phyloP scores from a whole-genome alignment of 1,139 yeast genomes.

The Geotrichum cucujoidarum region DNA sequence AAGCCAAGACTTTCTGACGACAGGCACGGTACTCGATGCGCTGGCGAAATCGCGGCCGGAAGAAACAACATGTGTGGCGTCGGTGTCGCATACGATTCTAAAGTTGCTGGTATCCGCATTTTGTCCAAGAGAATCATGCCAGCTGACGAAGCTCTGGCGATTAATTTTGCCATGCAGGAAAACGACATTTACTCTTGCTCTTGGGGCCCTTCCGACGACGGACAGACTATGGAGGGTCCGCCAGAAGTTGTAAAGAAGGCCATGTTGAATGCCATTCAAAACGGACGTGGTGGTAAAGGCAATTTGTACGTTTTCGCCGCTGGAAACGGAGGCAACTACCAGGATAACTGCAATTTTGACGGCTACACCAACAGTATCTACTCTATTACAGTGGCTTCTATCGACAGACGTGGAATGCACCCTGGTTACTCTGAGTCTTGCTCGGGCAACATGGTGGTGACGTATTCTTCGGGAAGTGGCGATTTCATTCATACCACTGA shows the following conservation, averaged over 20 bases:
- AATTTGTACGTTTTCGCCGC: constrained; percentile 91
- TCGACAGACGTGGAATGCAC: constrained; percentile 78
- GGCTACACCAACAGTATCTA: constrained; percentile 96
- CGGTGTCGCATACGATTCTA: constrained; percentile 85
- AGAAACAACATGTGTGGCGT: constrained; percentile 82
- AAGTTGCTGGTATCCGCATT: constrained; percentile 87
- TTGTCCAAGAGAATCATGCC: constrained; percentile 73
- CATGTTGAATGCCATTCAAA: constrained; percentile 72
- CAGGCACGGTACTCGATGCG: constrained; percentile 96
- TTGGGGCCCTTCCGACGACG: constrained; percentile 98
- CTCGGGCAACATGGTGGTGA: constrained; percentile 92
- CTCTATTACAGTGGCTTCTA: constrained; percentile 92
- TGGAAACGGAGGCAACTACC: constrained; percentile 83
- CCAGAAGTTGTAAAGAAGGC: constrained; percentile 74
- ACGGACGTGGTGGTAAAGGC: constrained; percentile 80
- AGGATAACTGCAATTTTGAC: constrained; percentile 93
- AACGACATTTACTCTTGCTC: constrained; percentile 95
- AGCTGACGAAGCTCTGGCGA: constrained; percentile 87
- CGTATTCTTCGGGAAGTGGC: constrained; percentile 87
- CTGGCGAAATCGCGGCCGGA: constrained; percentile 92
- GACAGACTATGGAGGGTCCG: constrained; percentile 80
- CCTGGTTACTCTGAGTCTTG: constrained; percentile 91
- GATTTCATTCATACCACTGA: constrained; percentile 92
- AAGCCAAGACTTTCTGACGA: constrained; percentile 79
- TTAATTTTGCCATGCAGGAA: constrained; percentile 67